Percentiles rank a stretch among this genome's conserved stretches.
Conservation (phyloP, 2,329 filamentous ascomycete genomes). For the Fonsecaea pedrosoi region DNA sequence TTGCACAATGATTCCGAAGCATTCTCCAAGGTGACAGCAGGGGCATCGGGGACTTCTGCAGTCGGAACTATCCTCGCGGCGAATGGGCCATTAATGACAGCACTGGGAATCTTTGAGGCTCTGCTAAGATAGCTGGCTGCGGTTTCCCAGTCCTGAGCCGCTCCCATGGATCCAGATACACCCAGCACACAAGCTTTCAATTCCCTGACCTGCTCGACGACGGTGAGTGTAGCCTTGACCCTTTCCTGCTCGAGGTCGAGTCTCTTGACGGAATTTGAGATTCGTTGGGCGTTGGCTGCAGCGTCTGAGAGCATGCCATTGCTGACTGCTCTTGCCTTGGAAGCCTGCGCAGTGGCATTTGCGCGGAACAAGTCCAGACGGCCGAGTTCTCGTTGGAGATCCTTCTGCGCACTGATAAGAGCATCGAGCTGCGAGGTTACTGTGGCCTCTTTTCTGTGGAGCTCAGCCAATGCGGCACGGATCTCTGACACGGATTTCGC, state of each 20-base stretch:
- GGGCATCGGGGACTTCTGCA: constrained; percentile 91
- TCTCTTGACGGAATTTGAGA: constrained; percentile 84
- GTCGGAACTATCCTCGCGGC: constrained; percentile 92
- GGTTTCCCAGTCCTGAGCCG: constrained; percentile 97
- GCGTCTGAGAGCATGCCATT: constrained; percentile 90
- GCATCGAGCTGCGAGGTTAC: constrained; percentile 77
- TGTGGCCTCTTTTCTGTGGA: constrained; percentile 76
- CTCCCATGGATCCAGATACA: constrained; percentile 94
- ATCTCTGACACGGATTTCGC: constrained; percentile 80
- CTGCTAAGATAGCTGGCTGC: constrained; percentile 88
- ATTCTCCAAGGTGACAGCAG: constrained; percentile 82
- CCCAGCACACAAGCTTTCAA: constrained; percentile 96
- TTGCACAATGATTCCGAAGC: constrained; percentile 89
- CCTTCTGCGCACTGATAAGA: constrained; percentile 81
- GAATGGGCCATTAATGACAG: constrained; percentile 83
- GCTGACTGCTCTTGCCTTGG: constrained; percentile 81
- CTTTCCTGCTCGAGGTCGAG: constrained; percentile 90
- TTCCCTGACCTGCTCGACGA: constrained; percentile 95
- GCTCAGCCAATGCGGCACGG: constrained; percentile 73
- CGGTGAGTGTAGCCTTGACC: constrained; percentile 85
- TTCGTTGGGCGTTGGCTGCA: constrained; percentile 80
- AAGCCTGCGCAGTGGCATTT: constrained; percentile 83
- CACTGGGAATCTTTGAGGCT: constrained; percentile 78
- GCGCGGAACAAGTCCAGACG: constrained; percentile 89
- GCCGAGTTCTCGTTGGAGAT: constrained; percentile 83